Percentiles rank a stretch among this genome's conserved stretches.
These are phyloP conservation scores for Erigeron philadelphicus DNA, from an alignment of 140 eudicot genomes.

Conservation along the genomic window DNA sequence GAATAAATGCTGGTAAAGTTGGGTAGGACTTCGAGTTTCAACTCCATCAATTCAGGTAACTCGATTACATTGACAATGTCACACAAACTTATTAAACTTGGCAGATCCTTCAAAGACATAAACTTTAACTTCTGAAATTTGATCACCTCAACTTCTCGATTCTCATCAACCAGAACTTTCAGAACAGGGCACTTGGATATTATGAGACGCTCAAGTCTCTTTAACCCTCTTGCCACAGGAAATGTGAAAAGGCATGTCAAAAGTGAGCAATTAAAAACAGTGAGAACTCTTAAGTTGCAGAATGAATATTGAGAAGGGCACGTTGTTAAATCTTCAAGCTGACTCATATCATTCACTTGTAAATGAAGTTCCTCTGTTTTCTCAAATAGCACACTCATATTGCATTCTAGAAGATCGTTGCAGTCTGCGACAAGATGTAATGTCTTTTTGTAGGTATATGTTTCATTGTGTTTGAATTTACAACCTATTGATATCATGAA, in stretches of 20 bases:
- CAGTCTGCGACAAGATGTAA: background rate
- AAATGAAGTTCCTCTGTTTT: background rate
- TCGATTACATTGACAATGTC: background rate
- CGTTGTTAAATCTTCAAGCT: background rate
- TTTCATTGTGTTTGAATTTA: background rate
- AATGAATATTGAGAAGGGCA: background rate
- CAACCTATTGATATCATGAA: constrained; percentile 14
- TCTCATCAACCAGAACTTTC: background rate
- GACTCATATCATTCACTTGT: background rate
- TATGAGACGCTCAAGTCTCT: background rate
- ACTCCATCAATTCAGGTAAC: constrained; percentile 2
- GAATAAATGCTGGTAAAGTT: constrained; percentile 19
- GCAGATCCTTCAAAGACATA: background rate
- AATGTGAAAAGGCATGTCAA: constrained; percentile 10
- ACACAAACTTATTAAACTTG: background rate
- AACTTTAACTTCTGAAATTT: background rate
- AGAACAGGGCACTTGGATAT: background rate
- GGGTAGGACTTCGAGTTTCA: background rate
- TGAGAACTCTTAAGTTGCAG: background rate
- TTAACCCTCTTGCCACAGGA: background rate
- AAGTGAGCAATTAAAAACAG: background rate
- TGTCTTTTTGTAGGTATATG: background rate
- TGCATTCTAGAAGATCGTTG: background rate
- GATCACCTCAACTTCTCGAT: constrained; percentile 1
- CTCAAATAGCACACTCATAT: background rate